phyloP scores from a whole-genome alignment of 1,139 yeast species.

The Taphrina pruni region DNA sequence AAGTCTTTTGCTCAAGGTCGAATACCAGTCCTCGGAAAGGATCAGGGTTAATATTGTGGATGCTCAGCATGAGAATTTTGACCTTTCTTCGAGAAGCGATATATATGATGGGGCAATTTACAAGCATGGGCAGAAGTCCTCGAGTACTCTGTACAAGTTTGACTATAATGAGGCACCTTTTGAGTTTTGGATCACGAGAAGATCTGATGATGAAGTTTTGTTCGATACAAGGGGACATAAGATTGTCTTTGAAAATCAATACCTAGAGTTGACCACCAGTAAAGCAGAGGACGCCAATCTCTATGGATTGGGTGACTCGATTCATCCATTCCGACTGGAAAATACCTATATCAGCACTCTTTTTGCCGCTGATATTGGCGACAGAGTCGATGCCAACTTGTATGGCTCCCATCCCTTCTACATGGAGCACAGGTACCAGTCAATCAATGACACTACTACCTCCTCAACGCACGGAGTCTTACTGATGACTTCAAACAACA shows the following conservation, averaged over 20 bases:
- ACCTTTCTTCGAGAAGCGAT: conserved; percentile 49
- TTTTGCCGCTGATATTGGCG: conserved; percentile 46
- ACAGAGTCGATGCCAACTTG: conserved; percentile 45
- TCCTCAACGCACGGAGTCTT: conserved; percentile 46
- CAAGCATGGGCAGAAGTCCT: conserved; percentile 42
- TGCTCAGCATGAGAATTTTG: conserved; percentile 50
- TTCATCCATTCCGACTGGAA: conserved; percentile 50
- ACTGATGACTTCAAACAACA: conserved; percentile 47
- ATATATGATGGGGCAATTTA: conserved; percentile 48
- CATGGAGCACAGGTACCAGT: conserved; percentile 48
- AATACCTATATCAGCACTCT: conserved; percentile 50
- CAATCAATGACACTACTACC: background rate
- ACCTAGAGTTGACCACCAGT: conserved; percentile 38
- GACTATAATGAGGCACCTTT: conserved; percentile 48
- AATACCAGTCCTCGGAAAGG: conserved; percentile 50
- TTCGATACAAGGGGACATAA: conserved; percentile 52
- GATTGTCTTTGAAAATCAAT: conserved; percentile 48
- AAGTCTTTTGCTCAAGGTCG: conserved; percentile 50
- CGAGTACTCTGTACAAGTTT: conserved; percentile 49
- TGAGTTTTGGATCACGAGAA: conserved; percentile 51
- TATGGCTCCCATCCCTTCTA: conserved; percentile 51
- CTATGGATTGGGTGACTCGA: conserved; percentile 53
- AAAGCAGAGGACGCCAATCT: conserved; percentile 48
- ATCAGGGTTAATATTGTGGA: conserved; percentile 52
- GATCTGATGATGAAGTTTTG: conserved; percentile 49